Conservation (phyloP, 2,329 filamentous ascomycete species). For the Hypoxylon sp. region DNA sequence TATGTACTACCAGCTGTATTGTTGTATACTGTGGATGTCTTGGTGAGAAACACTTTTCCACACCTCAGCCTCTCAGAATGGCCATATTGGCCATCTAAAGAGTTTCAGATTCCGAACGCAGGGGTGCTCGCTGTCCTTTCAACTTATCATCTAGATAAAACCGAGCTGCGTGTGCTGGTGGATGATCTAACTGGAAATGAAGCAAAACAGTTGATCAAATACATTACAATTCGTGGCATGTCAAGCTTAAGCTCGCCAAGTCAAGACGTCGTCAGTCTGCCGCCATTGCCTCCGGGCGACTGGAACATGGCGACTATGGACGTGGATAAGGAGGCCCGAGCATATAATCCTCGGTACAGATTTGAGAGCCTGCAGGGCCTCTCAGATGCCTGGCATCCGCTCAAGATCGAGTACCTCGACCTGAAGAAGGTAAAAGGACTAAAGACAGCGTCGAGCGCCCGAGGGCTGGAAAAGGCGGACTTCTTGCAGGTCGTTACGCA, state of each 20-base stretch:
- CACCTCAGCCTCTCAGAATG: background rate
- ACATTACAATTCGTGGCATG: no score
- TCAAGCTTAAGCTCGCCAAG: background rate
- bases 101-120: background rate
- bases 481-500: constrained; percentile 1
- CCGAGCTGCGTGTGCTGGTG: background rate
- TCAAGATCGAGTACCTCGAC: background rate
- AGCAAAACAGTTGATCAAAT: background rate
- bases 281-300: background rate
- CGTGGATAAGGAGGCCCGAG: background rate
- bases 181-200: background rate
- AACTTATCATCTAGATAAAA: background rate
- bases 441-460: background rate
- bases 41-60: background rate
- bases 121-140: background rate
- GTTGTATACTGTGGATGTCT: background rate
- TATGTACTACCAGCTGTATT: background rate
- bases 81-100: background rate
- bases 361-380: background rate
- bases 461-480: background rate
- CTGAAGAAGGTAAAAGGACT: background rate
- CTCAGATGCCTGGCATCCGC: background rate
- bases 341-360: background rate
- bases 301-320: background rate
- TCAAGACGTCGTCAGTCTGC: background rate